Evolutionary conservation across 2,329 filamentous ascomycete genomes (phyloP).

Genomic region (Karstenula rhodostoma): DNA sequence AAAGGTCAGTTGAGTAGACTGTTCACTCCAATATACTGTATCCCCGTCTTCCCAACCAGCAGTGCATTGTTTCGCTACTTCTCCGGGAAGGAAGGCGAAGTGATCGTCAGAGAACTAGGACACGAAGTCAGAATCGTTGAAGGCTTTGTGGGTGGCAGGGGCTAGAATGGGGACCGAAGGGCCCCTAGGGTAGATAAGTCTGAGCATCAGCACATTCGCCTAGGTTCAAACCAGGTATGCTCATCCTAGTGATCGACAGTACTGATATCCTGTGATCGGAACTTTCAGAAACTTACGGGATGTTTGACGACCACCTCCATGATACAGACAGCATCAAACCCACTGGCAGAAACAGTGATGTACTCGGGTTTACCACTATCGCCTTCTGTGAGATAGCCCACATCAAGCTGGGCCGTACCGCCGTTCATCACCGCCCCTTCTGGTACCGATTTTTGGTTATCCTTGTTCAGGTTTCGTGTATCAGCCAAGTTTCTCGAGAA

Average conservation of each 20-base stretch:
- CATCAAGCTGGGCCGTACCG: background rate
- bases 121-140: too few species aligned
- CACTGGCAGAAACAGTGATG: background rate
- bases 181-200: too few species aligned
- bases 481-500: background rate
- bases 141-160: too few species aligned
- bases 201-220: too few species aligned
- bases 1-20: background rate
- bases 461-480: background rate
- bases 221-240: too few species aligned
- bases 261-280: too few species aligned
- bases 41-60: background rate
- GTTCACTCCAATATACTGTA: background rate
- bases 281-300: background rate
- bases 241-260: too few species aligned
- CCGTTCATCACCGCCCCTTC: background rate
- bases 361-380: background rate
- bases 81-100: background rate
- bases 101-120: background rate
- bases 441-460: background rate
- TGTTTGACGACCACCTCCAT: background rate
- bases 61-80: background rate
- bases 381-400: background rate
- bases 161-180: too few species aligned
- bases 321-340: background rate